Conservation (phyloP, 768 basidiomycete genomes). For the Leccinellum rugosiceps region DNA sequence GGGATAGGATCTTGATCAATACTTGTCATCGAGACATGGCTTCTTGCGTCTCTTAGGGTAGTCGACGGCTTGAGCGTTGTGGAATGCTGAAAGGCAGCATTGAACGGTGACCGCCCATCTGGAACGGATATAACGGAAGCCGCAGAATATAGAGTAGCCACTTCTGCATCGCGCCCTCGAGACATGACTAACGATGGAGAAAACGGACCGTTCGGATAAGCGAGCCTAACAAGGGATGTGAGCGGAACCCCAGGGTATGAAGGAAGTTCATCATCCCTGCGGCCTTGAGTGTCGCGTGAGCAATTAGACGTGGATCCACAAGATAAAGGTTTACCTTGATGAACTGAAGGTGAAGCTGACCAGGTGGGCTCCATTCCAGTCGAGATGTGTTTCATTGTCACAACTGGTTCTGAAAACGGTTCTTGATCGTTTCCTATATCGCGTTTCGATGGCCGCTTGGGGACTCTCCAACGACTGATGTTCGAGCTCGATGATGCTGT, state of each 20-base stretch:
- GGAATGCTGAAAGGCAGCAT: conserved; percentile 33
- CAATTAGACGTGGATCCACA: background rate
- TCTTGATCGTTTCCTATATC: conserved; percentile 14
- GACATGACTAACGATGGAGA: conserved; percentile 33
- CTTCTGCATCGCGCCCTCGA: conserved; percentile 65
- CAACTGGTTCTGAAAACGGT: conserved; percentile 9
- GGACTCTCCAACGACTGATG: conserved; percentile 79
- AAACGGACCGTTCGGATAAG: conserved; percentile 65
- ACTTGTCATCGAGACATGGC: conserved; percentile 18
- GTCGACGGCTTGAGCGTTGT: conserved; percentile 27
- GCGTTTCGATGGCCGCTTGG: conserved; percentile 34
- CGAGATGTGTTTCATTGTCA: conserved; percentile 9
- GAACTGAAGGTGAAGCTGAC: conserved; percentile 8
- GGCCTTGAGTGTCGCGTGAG: conserved; percentile 20
- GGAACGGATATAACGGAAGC: conserved; percentile 75
- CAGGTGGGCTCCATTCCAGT: conserved; percentile 16
- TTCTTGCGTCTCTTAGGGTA: conserved; percentile 18
- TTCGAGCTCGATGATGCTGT: conserved; percentile 82
- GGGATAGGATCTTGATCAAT: conserved; percentile 29
- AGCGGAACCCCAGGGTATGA: conserved; percentile 65
- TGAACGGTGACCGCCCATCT: conserved; percentile 36
- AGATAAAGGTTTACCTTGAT: conserved; percentile 20
- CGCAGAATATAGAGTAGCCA: conserved; percentile 84
- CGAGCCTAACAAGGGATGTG: conserved; percentile 63
- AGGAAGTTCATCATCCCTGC: conserved; percentile 21